Evolutionary conservation across 2,329 filamentous ascomycete species (phyloP).

Genomic region (Zasmidium cellare): DNA sequence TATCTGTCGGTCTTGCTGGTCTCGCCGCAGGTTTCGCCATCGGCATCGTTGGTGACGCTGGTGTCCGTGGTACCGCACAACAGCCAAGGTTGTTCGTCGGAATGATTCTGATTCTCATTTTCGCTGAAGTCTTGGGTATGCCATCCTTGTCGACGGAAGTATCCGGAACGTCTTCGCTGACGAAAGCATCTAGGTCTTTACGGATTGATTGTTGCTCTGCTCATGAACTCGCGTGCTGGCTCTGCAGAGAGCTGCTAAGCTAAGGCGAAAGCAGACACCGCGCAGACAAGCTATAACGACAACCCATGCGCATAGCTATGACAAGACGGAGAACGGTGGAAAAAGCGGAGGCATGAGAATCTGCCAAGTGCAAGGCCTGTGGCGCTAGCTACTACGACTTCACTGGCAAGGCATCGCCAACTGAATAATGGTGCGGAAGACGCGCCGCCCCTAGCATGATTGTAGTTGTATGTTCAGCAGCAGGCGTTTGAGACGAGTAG

Average conservation of each 20-base stretch:
- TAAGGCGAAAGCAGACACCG: constrained; percentile 51
- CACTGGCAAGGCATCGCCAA: not conserved
- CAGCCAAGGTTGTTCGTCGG: constrained; percentile 88
- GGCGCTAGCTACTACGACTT: not conserved
- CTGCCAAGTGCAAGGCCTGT: not conserved
- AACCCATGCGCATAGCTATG: constrained; percentile 19
- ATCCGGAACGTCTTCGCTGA: constrained; percentile 13
- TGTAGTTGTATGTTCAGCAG: constrained; percentile 28
- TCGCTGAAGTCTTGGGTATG: constrained; percentile 95
- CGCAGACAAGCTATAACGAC: constrained; percentile 40
- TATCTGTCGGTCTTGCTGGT: constrained; percentile 48
- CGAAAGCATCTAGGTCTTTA: constrained; percentile 73
- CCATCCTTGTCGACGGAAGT: constrained; percentile 20
- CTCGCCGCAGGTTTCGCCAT: constrained; percentile 49
- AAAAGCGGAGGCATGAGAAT: constrained; percentile 1
- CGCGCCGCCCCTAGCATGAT: constrained; percentile 20
- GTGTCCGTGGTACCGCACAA: constrained; percentile 82
- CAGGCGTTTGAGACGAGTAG: constrained; percentile 21
- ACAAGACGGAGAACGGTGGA: not conserved
- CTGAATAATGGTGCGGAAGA: constrained; percentile 15
- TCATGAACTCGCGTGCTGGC: constrained; percentile 93
- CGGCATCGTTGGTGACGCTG: constrained; percentile 69
- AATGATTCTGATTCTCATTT: constrained; percentile 99
- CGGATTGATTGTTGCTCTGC: constrained; percentile 94
- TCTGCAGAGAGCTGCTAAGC: constrained; percentile 61